Evolutionary conservation across 192 early-diverging fungal genomes (phyloP).

Genomic region (Ambispora gerdemannii): DNA sequence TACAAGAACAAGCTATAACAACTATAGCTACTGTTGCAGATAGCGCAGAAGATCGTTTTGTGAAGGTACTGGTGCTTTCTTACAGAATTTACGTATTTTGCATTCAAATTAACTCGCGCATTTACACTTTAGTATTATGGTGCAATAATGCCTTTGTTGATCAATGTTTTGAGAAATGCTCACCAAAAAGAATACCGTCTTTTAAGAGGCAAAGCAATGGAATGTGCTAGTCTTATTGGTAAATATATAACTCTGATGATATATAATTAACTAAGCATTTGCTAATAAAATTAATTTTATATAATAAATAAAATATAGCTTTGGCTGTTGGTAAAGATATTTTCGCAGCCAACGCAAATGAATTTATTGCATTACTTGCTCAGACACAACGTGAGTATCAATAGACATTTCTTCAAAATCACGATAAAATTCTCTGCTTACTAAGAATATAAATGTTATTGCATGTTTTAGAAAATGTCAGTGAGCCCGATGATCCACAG

Average conservation of each 20-base stretch:
- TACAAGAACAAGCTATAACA: slow-evolving; percentile 99
- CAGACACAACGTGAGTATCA: slow-evolving; percentile 60
- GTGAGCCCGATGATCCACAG: slow-evolving; percentile 92
- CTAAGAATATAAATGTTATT: no score
- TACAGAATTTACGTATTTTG: background rate
- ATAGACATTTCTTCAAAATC: no score
- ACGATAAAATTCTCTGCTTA: no score
- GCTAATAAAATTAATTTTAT: no score
- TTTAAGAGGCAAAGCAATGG: slow-evolving; percentile 95
- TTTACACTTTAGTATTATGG: slow-evolving; percentile 64
- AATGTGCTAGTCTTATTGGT: slow-evolving; percentile 90
- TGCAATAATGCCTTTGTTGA: slow-evolving; percentile 92
- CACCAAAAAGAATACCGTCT: slow-evolving; percentile 82
- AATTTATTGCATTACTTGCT: slow-evolving; percentile 78
- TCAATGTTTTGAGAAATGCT: slow-evolving; percentile 83
- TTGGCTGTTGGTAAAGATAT: slow-evolving; percentile 90
- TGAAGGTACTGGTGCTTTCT: slow-evolving; percentile 40
- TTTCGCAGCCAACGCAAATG: slow-evolving; percentile 74
- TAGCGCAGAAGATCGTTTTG: slow-evolving; percentile 86
- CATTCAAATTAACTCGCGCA: background rate
- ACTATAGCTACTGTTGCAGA: slow-evolving; percentile 96
- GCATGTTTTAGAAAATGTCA: slow-evolving; percentile 51
- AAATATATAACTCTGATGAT: no score
- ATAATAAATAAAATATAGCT: slow-evolving; percentile 45
- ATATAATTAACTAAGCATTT: no score